Conservation (phyloP, 805 yeast species). For the Ogataea degrootiae region DNA sequence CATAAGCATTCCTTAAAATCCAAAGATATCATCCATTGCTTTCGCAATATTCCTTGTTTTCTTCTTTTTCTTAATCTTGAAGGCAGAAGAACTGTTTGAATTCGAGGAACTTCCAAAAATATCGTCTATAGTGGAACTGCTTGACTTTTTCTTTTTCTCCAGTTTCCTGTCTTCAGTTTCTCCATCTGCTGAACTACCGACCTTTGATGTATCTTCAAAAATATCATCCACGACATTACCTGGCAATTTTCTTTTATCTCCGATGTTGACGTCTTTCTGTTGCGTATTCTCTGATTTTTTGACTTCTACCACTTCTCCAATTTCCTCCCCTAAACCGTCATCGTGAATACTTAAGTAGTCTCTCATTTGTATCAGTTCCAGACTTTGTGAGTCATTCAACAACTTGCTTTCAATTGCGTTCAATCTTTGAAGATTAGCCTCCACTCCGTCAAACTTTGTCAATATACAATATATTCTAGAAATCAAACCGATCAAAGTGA, state of each 20-base stretch:
- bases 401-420: not conserved
- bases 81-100: not conserved
- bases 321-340: constrained; percentile 10
- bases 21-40: constrained; percentile 76
- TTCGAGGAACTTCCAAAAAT: not conserved
- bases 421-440: not conserved
- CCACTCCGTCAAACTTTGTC: constrained; percentile 17
- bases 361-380: constrained; percentile 9
- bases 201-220: constrained; percentile 5
- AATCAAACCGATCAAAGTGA: constrained; percentile 56
- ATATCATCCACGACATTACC: constrained; percentile 4
- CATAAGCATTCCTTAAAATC: constrained; percentile 27
- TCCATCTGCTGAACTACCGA: not conserved
- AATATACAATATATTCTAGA: constrained; percentile 37
- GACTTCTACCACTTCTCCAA: constrained; percentile 11
- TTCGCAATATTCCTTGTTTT: constrained; percentile 45
- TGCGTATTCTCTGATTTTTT: constrained; percentile 3
- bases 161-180: constrained; percentile 4
- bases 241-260: not conserved
- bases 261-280: not conserved
- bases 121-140: constrained; percentile 2
- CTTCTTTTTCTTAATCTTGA: constrained; percentile 23
- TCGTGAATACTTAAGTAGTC: not conserved
- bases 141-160: constrained; percentile 8
- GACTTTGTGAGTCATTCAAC: not conserved